A percentile compares a stretch with the other conserved stretches of the same genome.
Evolutionary conservation across 202 grass and related monocot genomes (phyloP).

Genomic region (Saccharum hybrid): DNA sequence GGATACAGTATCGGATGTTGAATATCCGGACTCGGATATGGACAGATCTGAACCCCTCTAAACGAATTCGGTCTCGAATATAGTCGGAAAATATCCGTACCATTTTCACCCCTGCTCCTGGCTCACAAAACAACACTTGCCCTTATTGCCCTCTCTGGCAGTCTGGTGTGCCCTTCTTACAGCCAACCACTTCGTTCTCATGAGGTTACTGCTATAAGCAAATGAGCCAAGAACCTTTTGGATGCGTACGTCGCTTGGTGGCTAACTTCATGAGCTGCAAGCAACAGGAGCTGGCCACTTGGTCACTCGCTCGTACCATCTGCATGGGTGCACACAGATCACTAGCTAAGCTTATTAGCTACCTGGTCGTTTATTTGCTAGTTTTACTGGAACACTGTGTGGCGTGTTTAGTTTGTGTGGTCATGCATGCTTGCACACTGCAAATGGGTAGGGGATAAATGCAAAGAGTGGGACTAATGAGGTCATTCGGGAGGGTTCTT

Average conservation of each 20-base stretch:
- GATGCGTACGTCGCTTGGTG: slow-evolving; percentile 9
- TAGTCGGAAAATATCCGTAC: no score
- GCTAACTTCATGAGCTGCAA: background rate
- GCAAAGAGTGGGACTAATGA: slow-evolving; percentile 22
- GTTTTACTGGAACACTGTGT: background rate
- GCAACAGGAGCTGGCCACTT: background rate
- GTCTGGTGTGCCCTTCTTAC: background rate
- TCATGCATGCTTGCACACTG: background rate
- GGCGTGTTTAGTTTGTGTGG: slow-evolving; percentile 22
- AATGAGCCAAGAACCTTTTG: slow-evolving; percentile 7
- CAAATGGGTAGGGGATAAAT: slow-evolving; percentile 30
- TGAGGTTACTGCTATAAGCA: slow-evolving; percentile 3
- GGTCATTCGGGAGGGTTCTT: slow-evolving; percentile 31
- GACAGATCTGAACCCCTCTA: no score
- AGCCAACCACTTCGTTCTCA: slow-evolving; percentile 30
- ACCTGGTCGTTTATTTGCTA: background rate
- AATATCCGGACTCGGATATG: no score
- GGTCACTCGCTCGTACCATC: slow-evolving; percentile 4
- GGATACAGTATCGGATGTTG: no score
- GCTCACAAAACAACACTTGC: background rate
- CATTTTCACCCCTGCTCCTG: background rate
- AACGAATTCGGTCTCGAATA: no score
- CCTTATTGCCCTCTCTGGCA: background rate
- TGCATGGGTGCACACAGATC: background rate
- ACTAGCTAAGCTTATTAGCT: background rate